A percentile compares a stretch with the other conserved stretches of the same genome.
phyloP scores from a whole-genome alignment of 805 yeast species.

The Hagleromyces aurorensis region DNA sequence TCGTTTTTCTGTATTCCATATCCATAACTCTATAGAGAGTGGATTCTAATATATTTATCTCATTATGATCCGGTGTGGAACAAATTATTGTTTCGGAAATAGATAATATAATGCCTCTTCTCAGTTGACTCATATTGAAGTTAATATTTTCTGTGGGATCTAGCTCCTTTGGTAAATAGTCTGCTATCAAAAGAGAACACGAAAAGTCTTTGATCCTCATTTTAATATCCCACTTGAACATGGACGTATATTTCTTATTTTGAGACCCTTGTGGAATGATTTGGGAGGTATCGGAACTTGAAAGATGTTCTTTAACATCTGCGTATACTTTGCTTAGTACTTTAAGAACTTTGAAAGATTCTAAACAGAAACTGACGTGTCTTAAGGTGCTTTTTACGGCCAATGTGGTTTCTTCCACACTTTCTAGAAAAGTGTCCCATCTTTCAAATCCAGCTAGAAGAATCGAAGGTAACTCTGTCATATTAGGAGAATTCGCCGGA shows the following conservation, averaged over 20 bases:
- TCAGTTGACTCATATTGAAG: constrained; percentile 16
- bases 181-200: constrained; percentile 17
- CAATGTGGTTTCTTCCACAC: constrained; percentile 9
- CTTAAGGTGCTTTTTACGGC: constrained; percentile 22
- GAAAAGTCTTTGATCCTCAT: constrained; percentile 24
- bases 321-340: constrained; percentile 7
- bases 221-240: constrained; percentile 15
- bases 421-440: constrained; percentile 21
- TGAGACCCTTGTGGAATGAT: too few relatives aligned
- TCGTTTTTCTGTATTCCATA: constrained; percentile 4
- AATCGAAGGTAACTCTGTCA: constrained; percentile 6
- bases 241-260: too few relatives aligned
- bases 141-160: constrained; percentile 18
- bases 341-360: constrained; percentile 18
- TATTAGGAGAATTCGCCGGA: constrained; percentile 8
- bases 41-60: constrained; percentile 13
- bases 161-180: constrained; percentile 15
- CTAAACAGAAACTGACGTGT: constrained; percentile 19
- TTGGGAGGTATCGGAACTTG: too few relatives aligned
- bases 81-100: constrained; percentile 17
- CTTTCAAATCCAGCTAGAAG: constrained; percentile 27
- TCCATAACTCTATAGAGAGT: constrained; percentile 22
- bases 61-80: constrained; percentile 6
- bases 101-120: constrained; percentile 20
- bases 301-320: too few relatives aligned